Evolutionary conservation across 208 protist species (phyloP), one percentile per base, ranked within the genome.

Genomic region (Trypanosomatidae sp.): DNA sequence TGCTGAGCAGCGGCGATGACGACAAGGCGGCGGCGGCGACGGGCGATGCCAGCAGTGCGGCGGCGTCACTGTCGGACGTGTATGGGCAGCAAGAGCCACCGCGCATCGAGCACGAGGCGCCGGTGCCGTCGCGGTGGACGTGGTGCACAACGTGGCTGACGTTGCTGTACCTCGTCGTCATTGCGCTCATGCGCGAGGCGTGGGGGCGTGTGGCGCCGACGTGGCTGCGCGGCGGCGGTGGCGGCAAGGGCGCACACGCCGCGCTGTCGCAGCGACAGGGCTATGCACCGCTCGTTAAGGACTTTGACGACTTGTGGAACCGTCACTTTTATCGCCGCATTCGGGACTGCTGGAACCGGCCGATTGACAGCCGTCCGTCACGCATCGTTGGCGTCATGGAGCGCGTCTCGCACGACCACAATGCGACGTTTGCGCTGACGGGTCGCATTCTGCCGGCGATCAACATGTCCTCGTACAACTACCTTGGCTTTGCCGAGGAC

Each of bases 381-480:
- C 71, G 88, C 40, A 71, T 87, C 23, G 88, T 98, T 61, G 84
- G 89, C 46, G 63, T 98, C 5, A 82, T 97, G 65, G 84, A 96
- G 53, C 77, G 96, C 37, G 53, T 56, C 6, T 84, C 82, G 25
- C 49, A 82, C 15, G 86, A 97, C 61, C 68, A 79, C 70, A 92
- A 92, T 52, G 47, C 53, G 32, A 92, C 75, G 15, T 92, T 95
- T 44, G 24, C 71, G 56, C 70, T 84, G 28, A 97, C 83, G 13
- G 91, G 89, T 42, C 47, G 71, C 38, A 71, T 71, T 8, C 72
- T 79, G 35, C 65, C 69, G 5, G 77, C 63, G 41, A 64, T 99
- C 28, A 99, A 99, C 71, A 59, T 99, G 21, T 86, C 80, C 15
- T 97, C 88, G 18, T 99, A 99, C 78, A 99, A 99, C 82, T 99